These are phyloP conservation scores for Cryphonectria carpinicola DNA, from an alignment of 2,329 filamentous ascomycete genomes.

Conservation along the genomic window DNA sequence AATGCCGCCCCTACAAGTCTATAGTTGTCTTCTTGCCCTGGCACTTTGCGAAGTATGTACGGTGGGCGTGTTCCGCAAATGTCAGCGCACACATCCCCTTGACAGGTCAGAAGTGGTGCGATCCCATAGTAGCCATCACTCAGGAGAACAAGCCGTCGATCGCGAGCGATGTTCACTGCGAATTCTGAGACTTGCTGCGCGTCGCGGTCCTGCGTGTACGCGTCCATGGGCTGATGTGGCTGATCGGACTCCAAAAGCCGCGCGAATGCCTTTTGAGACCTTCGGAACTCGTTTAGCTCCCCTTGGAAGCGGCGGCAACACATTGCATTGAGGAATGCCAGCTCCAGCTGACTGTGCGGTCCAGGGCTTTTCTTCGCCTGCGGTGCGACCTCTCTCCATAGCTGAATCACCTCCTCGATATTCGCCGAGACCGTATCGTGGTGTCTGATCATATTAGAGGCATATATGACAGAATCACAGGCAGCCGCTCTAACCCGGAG, in stretches of 20 bases:
- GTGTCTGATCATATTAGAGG: not conserved
- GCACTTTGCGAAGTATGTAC: constrained; percentile 17
- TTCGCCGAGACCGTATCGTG: not conserved
- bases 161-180: accelerated
- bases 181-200: not conserved
- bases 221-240: not conserved
- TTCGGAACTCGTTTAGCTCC: not conserved
- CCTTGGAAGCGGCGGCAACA: accelerated
- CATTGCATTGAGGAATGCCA: not conserved
- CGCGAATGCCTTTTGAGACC: not conserved
- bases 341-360: not conserved
- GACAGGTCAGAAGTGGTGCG: not conserved
- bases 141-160: constrained; percentile 1
- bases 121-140: constrained; percentile 34
- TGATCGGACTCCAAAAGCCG: constrained; percentile 2
- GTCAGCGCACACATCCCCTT: constrained; percentile 19
- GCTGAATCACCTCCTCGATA: not conserved
- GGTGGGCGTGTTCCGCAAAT: constrained; percentile 14
- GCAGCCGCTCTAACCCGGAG: constrained; percentile 6
- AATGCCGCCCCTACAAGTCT: constrained; percentile 41
- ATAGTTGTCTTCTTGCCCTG: constrained; percentile 36
- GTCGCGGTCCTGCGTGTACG: not conserved
- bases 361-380: not conserved
- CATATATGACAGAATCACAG: constrained; percentile 5
- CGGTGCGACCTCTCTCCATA: constrained; percentile 6